Conservation (phyloP, 305 asterid genomes). For the Withania somnifera region DNA sequence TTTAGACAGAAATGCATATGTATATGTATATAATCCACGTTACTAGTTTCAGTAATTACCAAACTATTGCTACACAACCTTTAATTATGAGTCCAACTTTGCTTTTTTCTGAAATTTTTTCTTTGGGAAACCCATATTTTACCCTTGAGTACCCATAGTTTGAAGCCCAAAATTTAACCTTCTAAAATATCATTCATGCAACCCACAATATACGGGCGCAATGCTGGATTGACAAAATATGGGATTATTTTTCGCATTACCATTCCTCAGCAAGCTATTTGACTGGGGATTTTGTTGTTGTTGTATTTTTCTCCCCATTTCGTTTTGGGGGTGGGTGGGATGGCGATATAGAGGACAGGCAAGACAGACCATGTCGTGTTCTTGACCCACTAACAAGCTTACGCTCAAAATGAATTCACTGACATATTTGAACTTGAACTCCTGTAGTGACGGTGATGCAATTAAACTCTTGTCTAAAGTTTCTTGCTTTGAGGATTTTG, state of each 20-base stretch:
- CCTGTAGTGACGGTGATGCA: neutral
- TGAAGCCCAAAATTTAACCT: neutral
- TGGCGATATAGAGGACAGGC: neutral
- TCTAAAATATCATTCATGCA: neutral
- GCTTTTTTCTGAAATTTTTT: too few species aligned
- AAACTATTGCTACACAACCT: too few species aligned
- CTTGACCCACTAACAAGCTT: neutral
- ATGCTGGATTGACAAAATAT: neutral
- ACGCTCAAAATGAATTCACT: neutral
- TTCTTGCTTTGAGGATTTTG: neutral
- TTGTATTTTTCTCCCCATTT: neutral
- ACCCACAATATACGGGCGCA: neutral
- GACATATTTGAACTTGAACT: neutral
- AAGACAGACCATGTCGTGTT: neutral
- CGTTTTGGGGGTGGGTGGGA: neutral
- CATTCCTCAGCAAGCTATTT: neutral
- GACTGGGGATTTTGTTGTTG: too few species aligned
- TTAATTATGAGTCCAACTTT: too few species aligned
- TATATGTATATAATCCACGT: too few species aligned
- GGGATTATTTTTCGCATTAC: neutral
- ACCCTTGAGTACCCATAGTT: neutral
- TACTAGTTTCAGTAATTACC: too few species aligned
- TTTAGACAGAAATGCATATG: too few species aligned
- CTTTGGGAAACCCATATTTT: neutral
- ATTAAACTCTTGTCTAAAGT: neutral